Base-by-base conservation (phyloP, 306 rosid genomes). In the Crataegus laevigata region DNA sequence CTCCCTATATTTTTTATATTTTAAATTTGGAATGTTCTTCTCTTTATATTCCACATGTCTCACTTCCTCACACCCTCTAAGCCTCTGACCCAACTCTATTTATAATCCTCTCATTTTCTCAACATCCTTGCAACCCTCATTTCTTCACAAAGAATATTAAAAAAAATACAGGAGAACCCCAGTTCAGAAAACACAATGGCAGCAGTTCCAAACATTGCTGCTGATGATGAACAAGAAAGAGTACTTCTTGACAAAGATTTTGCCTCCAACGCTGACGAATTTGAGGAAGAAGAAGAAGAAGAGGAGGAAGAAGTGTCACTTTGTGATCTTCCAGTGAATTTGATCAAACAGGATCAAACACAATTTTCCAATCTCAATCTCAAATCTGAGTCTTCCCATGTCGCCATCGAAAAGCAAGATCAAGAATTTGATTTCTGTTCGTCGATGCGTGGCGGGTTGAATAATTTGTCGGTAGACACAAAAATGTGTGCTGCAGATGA, bases 401-500 rank as follows among this genome's bases (percentile, higher is more conserved):
- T 67, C 63, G n/a, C 14, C 15, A 63, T 8, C 30, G 87, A 85
- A 78, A 57, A 64, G 12, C 83, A 74, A 71, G 85, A 66, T 58
- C 76, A 89, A 25, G 94, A 90, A 28, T 94, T 94, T 51, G 82
- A 93, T 72, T 94, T 94, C 60, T 60, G 74, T 13, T 78, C 85
- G 8, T 79, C 87, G 8, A 70, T 79, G 77, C 77, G 68, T 25
- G 77, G 73, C 55, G 83, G 77, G 66, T 65, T 79, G 8, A 29
- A 29, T 43, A 29, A 62, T 38, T 66, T 79, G 21, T 82, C 76
- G 45, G 36, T 78, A 11, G 85, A 74, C 11, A 71, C 85, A 0
- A 72, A 84, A 79, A 94, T 94, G 97, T 94, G 97, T 22, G 81
- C 77, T 0, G 99, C 99, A 0, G 99, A 94, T 42, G 96, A 94